These are phyloP conservation scores for Coemansia sp. DNA, from an alignment of 192 early-diverging fungal species.

Conservation along the genomic window DNA sequence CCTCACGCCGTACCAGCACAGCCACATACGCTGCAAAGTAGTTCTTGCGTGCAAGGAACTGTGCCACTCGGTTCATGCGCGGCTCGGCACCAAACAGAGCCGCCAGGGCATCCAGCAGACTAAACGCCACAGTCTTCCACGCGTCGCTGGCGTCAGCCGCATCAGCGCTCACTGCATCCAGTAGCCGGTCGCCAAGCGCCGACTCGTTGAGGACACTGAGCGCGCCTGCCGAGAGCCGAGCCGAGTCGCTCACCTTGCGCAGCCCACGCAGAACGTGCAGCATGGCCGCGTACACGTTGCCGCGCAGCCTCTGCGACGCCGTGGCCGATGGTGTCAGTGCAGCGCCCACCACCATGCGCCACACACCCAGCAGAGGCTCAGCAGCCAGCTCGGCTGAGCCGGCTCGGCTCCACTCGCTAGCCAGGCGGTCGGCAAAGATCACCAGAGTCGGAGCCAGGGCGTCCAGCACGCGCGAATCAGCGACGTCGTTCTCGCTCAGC, in stretches of 20 bases:
- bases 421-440: conserved; percentile 36
- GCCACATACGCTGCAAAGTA: conserved; percentile 56
- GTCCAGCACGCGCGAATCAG: conserved; percentile 23
- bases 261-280: conserved; percentile 62
- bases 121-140: conserved; percentile 84
- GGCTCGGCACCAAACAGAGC: conserved; percentile 49
- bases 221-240: too few relatives aligned
- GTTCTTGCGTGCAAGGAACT: conserved; percentile 54
- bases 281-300: conserved; percentile 77
- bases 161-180: conserved; percentile 75
- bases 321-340: conserved; percentile 57
- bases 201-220: conserved; percentile 34
- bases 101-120: conserved; percentile 67
- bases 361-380: conserved; percentile 55
- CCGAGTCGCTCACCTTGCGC: too few relatives aligned
- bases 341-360: conserved; percentile 58
- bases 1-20: conserved; percentile 60
- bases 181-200: conserved; percentile 62
- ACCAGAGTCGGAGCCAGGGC: conserved; percentile 42
- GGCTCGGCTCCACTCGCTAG: conserved; percentile 41
- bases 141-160: conserved; percentile 76
- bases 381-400: conserved; percentile 50
- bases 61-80: conserved; percentile 48
- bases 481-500: conserved; percentile 32
- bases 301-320: conserved; percentile 60